Conservation (phyloP, 148 eudicot species). For the Talinum fruticosum region DNA sequence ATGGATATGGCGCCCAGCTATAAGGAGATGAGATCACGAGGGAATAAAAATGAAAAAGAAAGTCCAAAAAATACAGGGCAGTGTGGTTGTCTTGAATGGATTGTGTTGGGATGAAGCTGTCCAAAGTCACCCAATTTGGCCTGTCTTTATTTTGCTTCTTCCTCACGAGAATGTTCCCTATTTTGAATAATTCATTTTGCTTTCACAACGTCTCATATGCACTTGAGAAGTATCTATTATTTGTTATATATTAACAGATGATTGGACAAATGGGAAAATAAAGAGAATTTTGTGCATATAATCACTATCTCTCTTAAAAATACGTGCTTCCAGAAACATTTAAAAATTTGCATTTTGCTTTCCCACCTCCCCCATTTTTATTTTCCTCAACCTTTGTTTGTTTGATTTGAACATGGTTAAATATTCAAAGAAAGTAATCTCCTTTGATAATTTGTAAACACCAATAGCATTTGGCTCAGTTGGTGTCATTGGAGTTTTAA, state of each 20-base stretch:
- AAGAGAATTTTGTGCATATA: too few species aligned
- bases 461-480: too few species aligned
- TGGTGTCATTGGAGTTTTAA: too few species aligned
- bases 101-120: background rate
- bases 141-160: background rate
- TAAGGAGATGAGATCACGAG: background rate
- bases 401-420: background rate
- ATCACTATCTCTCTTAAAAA: too few species aligned
- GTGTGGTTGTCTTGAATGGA: background rate
- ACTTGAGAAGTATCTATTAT: too few species aligned
- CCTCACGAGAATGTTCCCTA: background rate
- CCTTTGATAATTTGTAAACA: too few species aligned
- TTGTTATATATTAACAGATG: too few species aligned
- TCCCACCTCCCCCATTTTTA: too few species aligned
- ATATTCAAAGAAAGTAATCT: too few species aligned
- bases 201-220: background rate
- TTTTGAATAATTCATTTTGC: background rate
- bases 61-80: background rate
- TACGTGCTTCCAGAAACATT: too few species aligned
- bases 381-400: background rate
- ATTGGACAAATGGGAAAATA: too few species aligned
- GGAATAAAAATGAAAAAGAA: background rate
- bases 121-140: background rate
- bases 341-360: too few species aligned
- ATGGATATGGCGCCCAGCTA: background rate